Conservation (phyloP, 495 filamentous ascomycete species). For the Penicillium simplicissimum region DNA sequence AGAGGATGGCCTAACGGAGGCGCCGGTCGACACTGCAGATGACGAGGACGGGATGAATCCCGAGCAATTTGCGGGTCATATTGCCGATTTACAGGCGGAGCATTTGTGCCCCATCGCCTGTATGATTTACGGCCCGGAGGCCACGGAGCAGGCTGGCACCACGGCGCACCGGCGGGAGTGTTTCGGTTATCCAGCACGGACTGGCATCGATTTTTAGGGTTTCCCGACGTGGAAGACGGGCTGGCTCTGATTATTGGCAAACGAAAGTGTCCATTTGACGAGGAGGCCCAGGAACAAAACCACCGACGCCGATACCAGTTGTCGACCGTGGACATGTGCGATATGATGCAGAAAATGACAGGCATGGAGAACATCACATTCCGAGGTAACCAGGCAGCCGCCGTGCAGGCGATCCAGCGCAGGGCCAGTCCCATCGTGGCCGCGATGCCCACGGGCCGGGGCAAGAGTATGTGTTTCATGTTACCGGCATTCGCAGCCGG, state of each 20-base stretch:
- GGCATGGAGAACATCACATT: background rate
- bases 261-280: background rate
- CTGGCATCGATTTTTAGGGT: background rate
- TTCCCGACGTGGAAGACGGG: background rate
- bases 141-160: background rate
- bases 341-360: background rate
- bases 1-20: background rate
- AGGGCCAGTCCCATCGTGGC: background rate
- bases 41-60: background rate
- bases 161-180: background rate
- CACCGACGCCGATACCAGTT: background rate
- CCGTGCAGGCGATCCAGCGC: background rate
- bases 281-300: background rate
- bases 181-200: no score
- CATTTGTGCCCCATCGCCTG: background rate
- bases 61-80: background rate
- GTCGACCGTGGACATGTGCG: background rate
- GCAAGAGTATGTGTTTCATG: constrained; percentile 31
- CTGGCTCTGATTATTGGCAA: background rate
- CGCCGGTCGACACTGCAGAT: background rate
- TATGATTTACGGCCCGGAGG: background rate
- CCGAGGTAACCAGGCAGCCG: background rate
- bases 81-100: background rate
- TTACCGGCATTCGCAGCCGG: constrained; percentile 11
- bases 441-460: constrained; percentile 20